phyloP scores from a whole-genome alignment of 2,329 filamentous ascomycete genomes.

The Aphanoascus verrucosus region DNA sequence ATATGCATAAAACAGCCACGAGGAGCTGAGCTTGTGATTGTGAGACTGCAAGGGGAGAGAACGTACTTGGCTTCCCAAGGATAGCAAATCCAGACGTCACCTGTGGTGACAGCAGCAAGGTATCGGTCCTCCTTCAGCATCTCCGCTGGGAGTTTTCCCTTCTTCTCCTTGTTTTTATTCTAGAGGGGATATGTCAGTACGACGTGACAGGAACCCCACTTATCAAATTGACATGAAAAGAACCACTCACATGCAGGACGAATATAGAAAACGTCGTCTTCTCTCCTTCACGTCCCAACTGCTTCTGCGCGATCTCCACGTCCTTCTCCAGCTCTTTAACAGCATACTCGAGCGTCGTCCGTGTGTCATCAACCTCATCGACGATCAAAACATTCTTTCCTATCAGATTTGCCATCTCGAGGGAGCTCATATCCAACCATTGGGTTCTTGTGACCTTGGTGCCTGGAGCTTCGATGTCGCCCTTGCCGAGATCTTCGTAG shows the following conservation, averaged over 20 bases:
- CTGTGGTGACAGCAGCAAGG: constrained; percentile 72
- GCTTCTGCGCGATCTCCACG: constrained; percentile 66
- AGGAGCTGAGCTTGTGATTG: background rate
- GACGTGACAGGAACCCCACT: background rate
- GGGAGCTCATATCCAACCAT: constrained; percentile 83
- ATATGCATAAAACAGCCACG: background rate
- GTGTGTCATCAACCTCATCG: constrained; percentile 90
- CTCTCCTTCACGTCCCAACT: constrained; percentile 56
- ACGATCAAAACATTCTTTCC: constrained; percentile 88
- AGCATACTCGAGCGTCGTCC: constrained; percentile 88
- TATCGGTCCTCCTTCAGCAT: constrained; percentile 68
- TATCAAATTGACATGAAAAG: background rate
- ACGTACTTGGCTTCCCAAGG: constrained; percentile 82
- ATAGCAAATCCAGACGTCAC: constrained; percentile 98
- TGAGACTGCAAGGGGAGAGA: background rate
- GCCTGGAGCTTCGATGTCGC: constrained; percentile 63
- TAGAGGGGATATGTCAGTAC: constrained; percentile 27
- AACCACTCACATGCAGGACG: constrained; percentile 67
- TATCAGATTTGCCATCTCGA: constrained; percentile 80
- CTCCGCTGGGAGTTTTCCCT: constrained; percentile 67
- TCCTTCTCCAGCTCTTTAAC: constrained; percentile 92
- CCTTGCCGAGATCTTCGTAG: constrained; percentile 69
- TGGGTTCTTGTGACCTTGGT: constrained; percentile 96
- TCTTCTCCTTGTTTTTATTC: constrained; percentile 98
- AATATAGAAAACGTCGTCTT: constrained; percentile 90